Evolutionary conservation across 1,139 yeast species (phyloP).

Genomic region (Blastobotrys illinoisensis): DNA sequence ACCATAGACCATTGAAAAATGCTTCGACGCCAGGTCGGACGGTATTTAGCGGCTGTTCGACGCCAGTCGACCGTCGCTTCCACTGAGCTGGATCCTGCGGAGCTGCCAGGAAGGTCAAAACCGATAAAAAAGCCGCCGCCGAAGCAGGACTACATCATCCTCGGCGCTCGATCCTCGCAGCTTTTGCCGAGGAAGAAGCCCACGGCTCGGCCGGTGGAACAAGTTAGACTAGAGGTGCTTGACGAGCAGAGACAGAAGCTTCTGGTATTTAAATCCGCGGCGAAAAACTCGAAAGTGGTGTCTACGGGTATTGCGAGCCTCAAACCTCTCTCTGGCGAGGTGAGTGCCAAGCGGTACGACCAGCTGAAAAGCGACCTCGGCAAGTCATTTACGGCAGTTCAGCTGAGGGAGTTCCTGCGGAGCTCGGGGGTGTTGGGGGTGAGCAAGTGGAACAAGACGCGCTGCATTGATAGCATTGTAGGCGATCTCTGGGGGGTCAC

Average conservation of each 20-base stretch:
- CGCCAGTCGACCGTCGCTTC: not conserved
- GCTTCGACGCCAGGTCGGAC: not conserved
- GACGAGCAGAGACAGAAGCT: slow-evolving; percentile 30
- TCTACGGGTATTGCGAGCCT: slow-evolving; percentile 31
- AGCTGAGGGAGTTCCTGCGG: slow-evolving; percentile 28
- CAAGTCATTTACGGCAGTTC: slow-evolving; percentile 31
- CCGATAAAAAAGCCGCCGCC: not conserved
- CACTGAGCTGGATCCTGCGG: not conserved
- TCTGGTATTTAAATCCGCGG: slow-evolving; percentile 31
- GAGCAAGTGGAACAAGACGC: not conserved
- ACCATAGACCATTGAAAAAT: not conserved
- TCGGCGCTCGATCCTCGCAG: slow-evolving; percentile 25
- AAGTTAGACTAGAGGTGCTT: slow-evolving; percentile 19
- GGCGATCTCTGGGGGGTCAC: slow-evolving; percentile 39
- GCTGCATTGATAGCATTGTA: slow-evolving; percentile 29
- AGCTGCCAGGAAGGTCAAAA: not conserved
- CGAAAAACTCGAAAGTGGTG: slow-evolving; percentile 26
- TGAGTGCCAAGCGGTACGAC: slow-evolving; percentile 31
- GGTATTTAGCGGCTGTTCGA: not conserved
- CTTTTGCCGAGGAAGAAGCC: slow-evolving; percentile 20
- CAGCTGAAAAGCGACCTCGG: slow-evolving; percentile 30
- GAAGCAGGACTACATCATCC: slow-evolving; percentile 21
- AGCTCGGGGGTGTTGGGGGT: not conserved
- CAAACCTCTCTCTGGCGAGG: slow-evolving; percentile 27
- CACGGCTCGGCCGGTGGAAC: slow-evolving; percentile 12